Base-by-base conservation (phyloP, 2,329 filamentous ascomycete genomes). In the Aspergillus ochraceus region DNA sequence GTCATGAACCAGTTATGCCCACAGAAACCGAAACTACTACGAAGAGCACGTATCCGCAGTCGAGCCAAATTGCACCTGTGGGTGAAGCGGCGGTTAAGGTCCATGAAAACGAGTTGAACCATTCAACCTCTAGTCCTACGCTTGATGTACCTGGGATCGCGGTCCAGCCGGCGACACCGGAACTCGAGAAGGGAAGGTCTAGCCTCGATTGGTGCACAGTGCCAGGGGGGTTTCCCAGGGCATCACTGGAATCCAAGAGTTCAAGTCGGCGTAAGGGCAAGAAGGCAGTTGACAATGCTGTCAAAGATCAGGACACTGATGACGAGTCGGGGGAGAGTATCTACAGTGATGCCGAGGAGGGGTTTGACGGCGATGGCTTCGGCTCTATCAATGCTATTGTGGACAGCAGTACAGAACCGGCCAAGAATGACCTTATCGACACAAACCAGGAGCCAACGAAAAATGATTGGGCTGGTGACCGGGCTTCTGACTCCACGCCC, bases 171-270 rank as follows among this genome's bases (percentile, higher is more conserved):
- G 77, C 81, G 29, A 83, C 81, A 11, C 81, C 82, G 3, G 77
- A 73, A 6, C 30, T 76, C 20, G 77, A 79, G 45, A 73, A 75
- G 60, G 62, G 47, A 67, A 66, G 68, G 64, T 68, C 61, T 71
- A 75, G 77, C 60, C 68, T 72, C 59, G 70, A 78, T 60, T 74
- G 78, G 55, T 81, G 84, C 46, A 80, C 80, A 46, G 74, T 88
- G 17, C 88, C 88, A 9, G 88, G 87, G 8, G 82, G 80, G 0
- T 90, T 88, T 62, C 85, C 85, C 1, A 64, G 65, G 17, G 63
- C 70, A 6, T 65, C 64, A 10, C 65, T 71, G 22, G 69, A 73
- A 30, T 59, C 63, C 8, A 63, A 60, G 45, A 24, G 19, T 24
- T 47, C 45, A 9, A 47, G 19, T 14, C 19, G 45, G 4, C 45